Base-by-base conservation (phyloP, 768 basidiomycete genomes). In the Agrocybe praecox region DNA sequence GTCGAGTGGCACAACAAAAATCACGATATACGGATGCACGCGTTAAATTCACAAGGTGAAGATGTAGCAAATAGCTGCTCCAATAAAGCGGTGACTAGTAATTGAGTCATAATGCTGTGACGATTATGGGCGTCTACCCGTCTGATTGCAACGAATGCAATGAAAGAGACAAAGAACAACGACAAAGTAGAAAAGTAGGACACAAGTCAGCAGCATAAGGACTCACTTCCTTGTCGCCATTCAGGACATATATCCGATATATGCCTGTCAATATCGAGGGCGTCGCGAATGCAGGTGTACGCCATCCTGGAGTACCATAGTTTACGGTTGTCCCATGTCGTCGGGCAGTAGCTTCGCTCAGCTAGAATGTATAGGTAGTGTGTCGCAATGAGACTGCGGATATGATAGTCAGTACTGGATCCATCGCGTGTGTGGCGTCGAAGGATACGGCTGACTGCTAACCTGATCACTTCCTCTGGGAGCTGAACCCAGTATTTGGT, bases 271-370 rank as follows among this genome's bases (percentile, higher is more conserved):
- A 89, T 66, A 11, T 84, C 80, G 21, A 73, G 68, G 18, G 83
- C 80, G 74, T 89, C 86, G 67, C 88, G 86, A 62, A 90, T 69
- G 46, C 79, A 75, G 11, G 79, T 76, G 67, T 82, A 90, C 1
- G 86, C 80, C 71, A 88, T 82, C 57, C 86, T 75, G 10, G 78
- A 76, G 44, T 82, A 80, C 88, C 87, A 90, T 14, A 75, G 67
- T 46, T 84, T 80, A 53, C 76, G 79, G 43, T 69, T 55, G n/a
- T 81, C 80, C 77, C 77, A 69, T 65, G 70, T 63, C 62, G 73
- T 72, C 2, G 87, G 87, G 60, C 73, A 77, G 61, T 83, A 81
- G 26, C 64, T 74, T 6, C 67, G 69, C 0, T 67, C 65, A 22
- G 81, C 70, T 60, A 67, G 71, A 67, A 79, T 82, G 76, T 69